These are phyloP conservation scores for Starmerella cellae DNA, from an alignment of 805 yeast species.

Conservation along the genomic window DNA sequence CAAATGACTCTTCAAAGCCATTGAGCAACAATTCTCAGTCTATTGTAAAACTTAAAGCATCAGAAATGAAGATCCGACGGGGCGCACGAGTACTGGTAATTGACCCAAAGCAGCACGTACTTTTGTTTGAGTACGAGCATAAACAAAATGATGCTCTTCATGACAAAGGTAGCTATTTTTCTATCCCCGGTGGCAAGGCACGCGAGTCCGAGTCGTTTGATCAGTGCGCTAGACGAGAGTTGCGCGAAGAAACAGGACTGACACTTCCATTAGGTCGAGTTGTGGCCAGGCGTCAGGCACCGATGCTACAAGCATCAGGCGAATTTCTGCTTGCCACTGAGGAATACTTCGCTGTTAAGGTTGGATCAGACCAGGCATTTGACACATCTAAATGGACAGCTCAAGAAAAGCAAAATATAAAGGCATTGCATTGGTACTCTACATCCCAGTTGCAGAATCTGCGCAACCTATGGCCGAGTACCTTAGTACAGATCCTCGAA, in stretches of 20 bases:
- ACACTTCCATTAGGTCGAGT: background rate
- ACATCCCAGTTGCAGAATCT: slow-evolving; percentile 7
- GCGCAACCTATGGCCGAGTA: slow-evolving; percentile 15
- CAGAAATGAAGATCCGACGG: slow-evolving; percentile 4
- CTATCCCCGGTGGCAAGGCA: slow-evolving; percentile 17
- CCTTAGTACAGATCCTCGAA: slow-evolving; percentile 10
- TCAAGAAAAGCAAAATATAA: slow-evolving; percentile 9
- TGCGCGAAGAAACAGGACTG: slow-evolving; percentile 19
- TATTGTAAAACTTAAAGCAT: no score
- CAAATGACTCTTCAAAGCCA: no score
- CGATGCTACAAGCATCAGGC: slow-evolving; percentile 13
- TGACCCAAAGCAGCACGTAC: slow-evolving; percentile 7
- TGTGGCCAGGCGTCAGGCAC: slow-evolving; percentile 16
- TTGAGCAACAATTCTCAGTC: no score
- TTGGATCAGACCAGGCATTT: slow-evolving; percentile 1
- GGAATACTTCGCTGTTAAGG: slow-evolving; percentile 11
- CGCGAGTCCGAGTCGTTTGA: slow-evolving; percentile 10
- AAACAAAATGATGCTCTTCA: slow-evolving; percentile 6
- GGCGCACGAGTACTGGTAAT: slow-evolving; percentile 17
- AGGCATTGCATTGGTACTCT: slow-evolving; percentile 10
- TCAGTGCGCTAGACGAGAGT: slow-evolving; percentile 16
- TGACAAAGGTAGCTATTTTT: slow-evolving; percentile 16
- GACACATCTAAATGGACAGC: slow-evolving; percentile 12
- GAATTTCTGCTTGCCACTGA: slow-evolving; percentile 16
- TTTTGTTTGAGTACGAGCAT: slow-evolving; percentile 16